Base-by-base conservation (phyloP, 345 rosid genomes). In the Barbarea vulgaris region DNA sequence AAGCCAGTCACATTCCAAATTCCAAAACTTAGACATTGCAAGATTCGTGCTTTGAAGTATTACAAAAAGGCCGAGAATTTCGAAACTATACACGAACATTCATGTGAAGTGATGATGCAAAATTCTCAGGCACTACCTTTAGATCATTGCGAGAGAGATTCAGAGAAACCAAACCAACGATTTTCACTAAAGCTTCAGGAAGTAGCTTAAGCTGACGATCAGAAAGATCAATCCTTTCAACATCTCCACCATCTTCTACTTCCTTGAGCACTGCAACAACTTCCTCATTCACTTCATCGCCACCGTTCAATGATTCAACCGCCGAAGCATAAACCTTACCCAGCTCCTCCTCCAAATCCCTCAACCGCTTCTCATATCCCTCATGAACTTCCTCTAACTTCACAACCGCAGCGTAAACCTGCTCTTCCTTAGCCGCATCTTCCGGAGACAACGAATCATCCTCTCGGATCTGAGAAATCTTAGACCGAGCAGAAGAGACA, bases 101-200 rank as follows among this genome's bases (percentile, higher is more conserved):
- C 64, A 70, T 57, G 56, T 41, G 24, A 11, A 15, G n/a, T n/a
- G 13, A 14, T 6, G 25, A 70, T 21, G 7, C 11, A 46, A 21
- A 21, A 31, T 7, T 37, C 25, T n/a, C 4, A 7, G 25, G 17
- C 8, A 30, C 6, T 72, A 95, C 99, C 98, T 83, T 85, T 11
- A 95, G 76, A 67, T 82, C 87, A 70, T 95, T 92, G 73, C 75
- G 82, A n/a, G 97, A 82, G 55, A 95, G 83, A 82, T 89, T 80
- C 64, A 95, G 85, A 13, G 81, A 81, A 71, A 80, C 80, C 86
- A 95, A 79, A 12, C 83, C 87, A 14, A 34, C 70, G 74, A 86
- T 77, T 77, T 81, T 89, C 62, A 88, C 89, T 18, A 92, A 85
- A 18, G 90, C 93, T 80, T 89, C 91, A 4, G 98, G 99, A 66